Conservation (phyloP, 106 monocot genomes). For the Iris macrosiphon region DNA sequence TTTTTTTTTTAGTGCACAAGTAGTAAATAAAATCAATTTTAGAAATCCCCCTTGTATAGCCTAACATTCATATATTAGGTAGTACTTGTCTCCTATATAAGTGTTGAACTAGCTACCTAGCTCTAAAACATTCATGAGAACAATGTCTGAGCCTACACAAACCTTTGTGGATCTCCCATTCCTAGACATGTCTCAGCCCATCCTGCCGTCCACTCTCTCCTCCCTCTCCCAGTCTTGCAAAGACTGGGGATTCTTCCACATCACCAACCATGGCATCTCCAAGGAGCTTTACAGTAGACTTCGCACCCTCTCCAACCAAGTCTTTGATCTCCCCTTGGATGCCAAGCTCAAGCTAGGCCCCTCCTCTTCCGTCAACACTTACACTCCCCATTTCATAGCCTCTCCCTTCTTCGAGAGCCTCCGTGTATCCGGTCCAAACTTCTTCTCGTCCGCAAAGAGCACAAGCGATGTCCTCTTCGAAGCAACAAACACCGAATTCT, state of each 20-base stretch:
- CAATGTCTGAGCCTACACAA: neutral
- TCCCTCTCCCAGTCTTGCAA: conserved; percentile 32
- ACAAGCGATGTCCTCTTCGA: conserved; percentile 23
- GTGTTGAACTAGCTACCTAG: too few species aligned
- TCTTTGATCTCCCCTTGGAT: conserved; percentile 22
- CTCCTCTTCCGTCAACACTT: conserved; percentile 12
- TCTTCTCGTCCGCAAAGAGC: conserved; percentile 24
- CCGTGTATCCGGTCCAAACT: conserved; percentile 41
- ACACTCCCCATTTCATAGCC: conserved; percentile 52
- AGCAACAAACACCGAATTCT: conserved; percentile 6
- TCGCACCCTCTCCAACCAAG: conserved; percentile 1
- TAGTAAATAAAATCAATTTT: too few species aligned
- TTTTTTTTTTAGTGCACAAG: too few species aligned
- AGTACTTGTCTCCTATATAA: too few species aligned
- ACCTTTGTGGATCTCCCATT: conserved; percentile 30
- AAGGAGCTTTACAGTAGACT: conserved; percentile 19
- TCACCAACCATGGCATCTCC: conserved; percentile 51
- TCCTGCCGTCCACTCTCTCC: conserved; percentile 17
- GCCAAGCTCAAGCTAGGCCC: conserved; percentile 41
- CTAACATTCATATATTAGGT: too few species aligned
- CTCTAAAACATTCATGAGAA: too few species aligned
- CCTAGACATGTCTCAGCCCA: conserved; percentile 35
- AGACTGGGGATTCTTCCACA: conserved; percentile 47
- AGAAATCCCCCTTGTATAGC: too few species aligned
- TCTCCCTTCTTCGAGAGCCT: conserved; percentile 53